Evolutionary conservation across 345 rosid species (phyloP).

Genomic region (Populus simonii): DNA sequence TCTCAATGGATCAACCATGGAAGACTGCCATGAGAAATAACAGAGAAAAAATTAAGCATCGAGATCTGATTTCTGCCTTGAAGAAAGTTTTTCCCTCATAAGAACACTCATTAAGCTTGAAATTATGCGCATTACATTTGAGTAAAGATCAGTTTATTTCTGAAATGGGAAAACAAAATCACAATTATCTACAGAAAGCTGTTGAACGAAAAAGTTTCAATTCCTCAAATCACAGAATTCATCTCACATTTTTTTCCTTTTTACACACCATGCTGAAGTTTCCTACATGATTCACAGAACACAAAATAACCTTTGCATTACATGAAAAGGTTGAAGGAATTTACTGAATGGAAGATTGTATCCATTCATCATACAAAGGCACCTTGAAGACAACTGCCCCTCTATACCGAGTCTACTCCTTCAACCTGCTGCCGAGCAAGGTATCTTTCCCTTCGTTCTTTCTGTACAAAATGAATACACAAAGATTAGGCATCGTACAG

Average conservation of each 20-base stretch:
- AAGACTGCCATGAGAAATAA: neutral
- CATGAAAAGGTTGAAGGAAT: slow-evolving; percentile 22
- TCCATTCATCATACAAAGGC: neutral
- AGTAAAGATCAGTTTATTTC: neutral
- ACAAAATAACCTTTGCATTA: slow-evolving; percentile 13
- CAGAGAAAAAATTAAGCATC: no score
- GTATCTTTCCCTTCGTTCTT: slow-evolving; percentile 93
- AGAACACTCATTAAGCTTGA: neutral
- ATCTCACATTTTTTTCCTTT: slow-evolving; percentile 18
- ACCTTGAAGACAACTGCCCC: neutral
- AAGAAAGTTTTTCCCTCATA: neutral
- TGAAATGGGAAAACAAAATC: slow-evolving; percentile 7
- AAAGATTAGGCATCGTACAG: neutral
- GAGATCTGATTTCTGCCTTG: neutral
- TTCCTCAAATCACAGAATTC: slow-evolving; percentile 19
- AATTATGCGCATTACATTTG: neutral
- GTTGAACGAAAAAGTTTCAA: slow-evolving; percentile 5
- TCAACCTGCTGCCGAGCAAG: slow-evolving; percentile 87
- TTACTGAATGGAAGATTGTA: slow-evolving; percentile 16
- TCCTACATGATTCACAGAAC: slow-evolving; percentile 26
- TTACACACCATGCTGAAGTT: slow-evolving; percentile 9
- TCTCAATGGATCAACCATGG: neutral
- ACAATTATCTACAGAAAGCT: slow-evolving; percentile 14
- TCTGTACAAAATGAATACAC: slow-evolving; percentile 36
- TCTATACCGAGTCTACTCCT: slow-evolving; percentile 68